A percentile compares a stretch with the other conserved stretches of the same genome.
Conservation (phyloP, 2,329 filamentous ascomycete species). For the Sarocladiaceae sp. region DNA sequence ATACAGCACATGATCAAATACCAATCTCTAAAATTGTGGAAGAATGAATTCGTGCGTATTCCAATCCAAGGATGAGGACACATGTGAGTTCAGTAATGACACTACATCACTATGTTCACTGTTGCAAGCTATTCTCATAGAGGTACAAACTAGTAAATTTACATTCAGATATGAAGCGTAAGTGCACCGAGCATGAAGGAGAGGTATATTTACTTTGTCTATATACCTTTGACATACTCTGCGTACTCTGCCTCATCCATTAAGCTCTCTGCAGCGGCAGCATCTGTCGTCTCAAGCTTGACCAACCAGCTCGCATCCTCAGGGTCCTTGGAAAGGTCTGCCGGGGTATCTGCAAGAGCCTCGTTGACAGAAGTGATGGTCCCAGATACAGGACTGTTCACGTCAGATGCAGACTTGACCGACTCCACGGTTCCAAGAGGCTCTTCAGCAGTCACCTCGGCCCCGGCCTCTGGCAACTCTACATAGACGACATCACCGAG, state of each 20-base stretch:
- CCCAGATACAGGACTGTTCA: conserved; percentile 74
- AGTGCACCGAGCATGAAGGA: neutral
- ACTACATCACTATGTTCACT: too few species aligned
- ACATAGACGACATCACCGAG: conserved; percentile 91
- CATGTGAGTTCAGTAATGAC: too few species aligned
- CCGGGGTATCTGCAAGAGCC: conserved; percentile 68
- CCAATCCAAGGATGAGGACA: too few species aligned
- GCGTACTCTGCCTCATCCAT: conserved; percentile 68
- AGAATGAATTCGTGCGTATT: too few species aligned
- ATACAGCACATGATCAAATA: neutral
- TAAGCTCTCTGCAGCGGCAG: conserved; percentile 53
- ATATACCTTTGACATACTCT: conserved; percentile 17
- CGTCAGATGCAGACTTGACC: conserved; percentile 88
- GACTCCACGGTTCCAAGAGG: conserved; percentile 85
- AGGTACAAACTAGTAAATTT: too few species aligned
- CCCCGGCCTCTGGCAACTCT: conserved; percentile 68
- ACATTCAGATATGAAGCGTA: too few species aligned
- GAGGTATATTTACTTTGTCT: neutral
- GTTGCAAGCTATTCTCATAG: too few species aligned
- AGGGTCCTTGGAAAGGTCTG: conserved; percentile 73
- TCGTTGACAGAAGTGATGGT: conserved; percentile 67
- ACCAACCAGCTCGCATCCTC: conserved; percentile 77
- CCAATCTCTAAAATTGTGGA: too few species aligned
- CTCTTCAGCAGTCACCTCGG: conserved; percentile 65
- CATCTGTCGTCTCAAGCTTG: conserved; percentile 66